These are phyloP conservation scores for Rhodomyrtus psidioides DNA, from an alignment of 441 rosid species.

Conservation along the genomic window DNA sequence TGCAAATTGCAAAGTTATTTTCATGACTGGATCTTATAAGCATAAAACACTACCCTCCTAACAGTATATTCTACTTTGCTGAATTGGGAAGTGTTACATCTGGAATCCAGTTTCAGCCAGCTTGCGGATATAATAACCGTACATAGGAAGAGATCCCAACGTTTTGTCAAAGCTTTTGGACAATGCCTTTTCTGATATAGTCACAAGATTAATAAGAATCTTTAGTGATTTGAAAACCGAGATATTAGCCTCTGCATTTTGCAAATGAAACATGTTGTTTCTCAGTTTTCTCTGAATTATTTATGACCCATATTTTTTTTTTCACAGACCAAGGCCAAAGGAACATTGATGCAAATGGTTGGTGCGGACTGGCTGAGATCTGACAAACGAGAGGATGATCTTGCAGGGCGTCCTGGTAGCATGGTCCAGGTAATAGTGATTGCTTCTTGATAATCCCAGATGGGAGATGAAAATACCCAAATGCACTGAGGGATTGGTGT, in stretches of 20 bases:
- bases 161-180: not conserved
- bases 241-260: not conserved
- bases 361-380: constrained; percentile 97
- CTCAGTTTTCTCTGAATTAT: not conserved
- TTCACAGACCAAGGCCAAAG: constrained; percentile 54
- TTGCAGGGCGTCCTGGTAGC: constrained; percentile 55
- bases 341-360: constrained; percentile 71
- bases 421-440: constrained; percentile 51
- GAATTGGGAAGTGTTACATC: not conserved
- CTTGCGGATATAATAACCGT: not conserved
- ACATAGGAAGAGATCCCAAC: not conserved
- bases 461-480: not conserved
- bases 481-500: not conserved
- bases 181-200: not conserved
- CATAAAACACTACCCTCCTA: not conserved
- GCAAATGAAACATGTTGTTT: not conserved
- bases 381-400: constrained; percentile 59
- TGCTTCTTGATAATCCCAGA: not conserved
- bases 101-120: not conserved
- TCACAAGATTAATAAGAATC: no score
- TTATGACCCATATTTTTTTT: not conserved
- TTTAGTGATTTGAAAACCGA: not conserved
- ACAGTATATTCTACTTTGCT: not conserved
- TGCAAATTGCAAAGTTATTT: not conserved
- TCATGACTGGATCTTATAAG: not conserved